Conservation (phyloP, 805 yeast species). For the Scheffersomyces ergatensis region DNA sequence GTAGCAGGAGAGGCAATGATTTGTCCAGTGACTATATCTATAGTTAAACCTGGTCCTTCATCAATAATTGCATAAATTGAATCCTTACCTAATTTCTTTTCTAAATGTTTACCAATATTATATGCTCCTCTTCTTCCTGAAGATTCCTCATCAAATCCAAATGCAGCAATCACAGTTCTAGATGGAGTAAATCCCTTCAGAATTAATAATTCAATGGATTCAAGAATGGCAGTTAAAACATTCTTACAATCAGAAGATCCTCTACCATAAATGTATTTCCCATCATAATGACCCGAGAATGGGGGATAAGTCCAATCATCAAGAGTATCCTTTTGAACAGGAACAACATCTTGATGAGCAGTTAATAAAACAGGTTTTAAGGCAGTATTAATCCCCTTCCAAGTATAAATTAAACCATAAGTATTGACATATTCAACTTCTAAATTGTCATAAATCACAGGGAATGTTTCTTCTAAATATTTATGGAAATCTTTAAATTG, state of each 20-base stretch:
- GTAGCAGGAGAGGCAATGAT: conserved; percentile 47
- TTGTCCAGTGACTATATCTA: conserved; percentile 45
- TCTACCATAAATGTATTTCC: conserved; percentile 66
- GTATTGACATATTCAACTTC: conserved; percentile 56
- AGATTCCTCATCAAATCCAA: conserved; percentile 79
- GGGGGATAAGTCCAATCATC: conserved; percentile 66
- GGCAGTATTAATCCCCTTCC: conserved; percentile 47
- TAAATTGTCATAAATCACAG: conserved; percentile 43
- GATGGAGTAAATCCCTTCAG: conserved; percentile 50
- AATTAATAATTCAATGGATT: conserved; percentile 58
- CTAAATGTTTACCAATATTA: conserved; percentile 42
- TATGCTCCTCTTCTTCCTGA: conserved; percentile 62
- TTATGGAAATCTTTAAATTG: conserved; percentile 42
- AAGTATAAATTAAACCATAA: conserved; percentile 60
- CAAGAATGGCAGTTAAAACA: conserved; percentile 60
- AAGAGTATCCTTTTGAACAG: conserved; percentile 57
- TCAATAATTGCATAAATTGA: conserved; percentile 63
- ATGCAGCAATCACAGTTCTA: conserved; percentile 59
- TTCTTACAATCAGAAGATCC: conserved; percentile 77
- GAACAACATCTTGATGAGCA: conserved; percentile 81
- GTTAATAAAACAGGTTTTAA: conserved; percentile 68
- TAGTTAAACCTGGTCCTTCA: conserved; percentile 61
- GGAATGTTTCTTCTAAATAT: conserved; percentile 53
- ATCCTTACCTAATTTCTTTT: conserved; percentile 55
- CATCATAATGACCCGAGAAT: conserved; percentile 56